Conservation (phyloP, 164 flowering plant species). For the Vitis rotundifolia region DNA sequence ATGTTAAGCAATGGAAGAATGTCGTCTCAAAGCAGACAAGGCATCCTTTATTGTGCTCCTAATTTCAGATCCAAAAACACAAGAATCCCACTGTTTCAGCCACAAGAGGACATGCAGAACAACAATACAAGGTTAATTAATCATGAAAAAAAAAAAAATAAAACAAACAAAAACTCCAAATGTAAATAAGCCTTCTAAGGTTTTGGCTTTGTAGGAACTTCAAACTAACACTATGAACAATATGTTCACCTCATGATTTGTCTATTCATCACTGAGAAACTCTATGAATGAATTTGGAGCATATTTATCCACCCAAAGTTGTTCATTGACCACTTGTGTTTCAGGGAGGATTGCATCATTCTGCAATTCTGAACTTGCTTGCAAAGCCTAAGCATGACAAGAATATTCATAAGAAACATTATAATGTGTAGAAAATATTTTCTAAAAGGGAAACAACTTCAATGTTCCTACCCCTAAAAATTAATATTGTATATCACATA, state of each 20-base stretch:
- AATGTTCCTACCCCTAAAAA: not conserved
- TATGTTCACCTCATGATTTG: slow-evolving; percentile 83
- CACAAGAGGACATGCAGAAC: slow-evolving; percentile 76
- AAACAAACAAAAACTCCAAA: not conserved
- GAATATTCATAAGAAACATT: slow-evolving; percentile 1
- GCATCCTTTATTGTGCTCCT: slow-evolving; percentile 80
- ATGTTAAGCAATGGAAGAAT: slow-evolving; percentile 63
- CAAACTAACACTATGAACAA: slow-evolving; percentile 4
- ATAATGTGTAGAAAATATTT: not conserved
- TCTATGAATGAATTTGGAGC: slow-evolving; percentile 94
- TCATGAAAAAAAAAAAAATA: not conserved
- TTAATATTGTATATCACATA: not conserved
- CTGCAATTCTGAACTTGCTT: slow-evolving; percentile 52
- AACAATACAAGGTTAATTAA: slow-evolving; percentile 3
- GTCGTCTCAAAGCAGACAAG: slow-evolving; percentile 76
- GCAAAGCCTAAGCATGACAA: slow-evolving; percentile 58
- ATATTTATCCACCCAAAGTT: slow-evolving; percentile 98
- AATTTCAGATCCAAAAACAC: slow-evolving; percentile 90
- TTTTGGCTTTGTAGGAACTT: not conserved
- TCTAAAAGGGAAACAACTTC: not conserved
- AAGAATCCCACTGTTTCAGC: slow-evolving; percentile 97
- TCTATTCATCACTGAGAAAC: slow-evolving; percentile 96
- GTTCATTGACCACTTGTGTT: slow-evolving; percentile 46
- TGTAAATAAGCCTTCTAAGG: not conserved
- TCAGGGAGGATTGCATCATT: slow-evolving; percentile 27